These are phyloP conservation scores for Hyphodiscus hymeniophilus DNA, from an alignment of 495 filamentous ascomycete species.

Conservation along the genomic window DNA sequence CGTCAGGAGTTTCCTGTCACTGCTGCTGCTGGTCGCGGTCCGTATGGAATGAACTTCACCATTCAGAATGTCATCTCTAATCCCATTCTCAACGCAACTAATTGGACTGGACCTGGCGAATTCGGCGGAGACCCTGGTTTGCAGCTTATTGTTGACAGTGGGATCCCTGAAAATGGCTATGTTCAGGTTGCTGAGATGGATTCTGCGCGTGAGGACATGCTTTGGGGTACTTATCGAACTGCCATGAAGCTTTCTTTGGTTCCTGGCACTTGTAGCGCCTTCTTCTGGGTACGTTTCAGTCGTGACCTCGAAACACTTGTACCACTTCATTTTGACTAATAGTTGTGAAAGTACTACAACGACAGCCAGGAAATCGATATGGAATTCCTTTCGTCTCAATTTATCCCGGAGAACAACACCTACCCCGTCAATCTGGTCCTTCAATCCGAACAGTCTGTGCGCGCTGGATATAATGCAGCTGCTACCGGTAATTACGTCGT, in stretches of 20 bases:
- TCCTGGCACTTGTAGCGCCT: conserved; percentile 63
- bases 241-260: conserved; percentile 51
- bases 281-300: conserved; percentile 63
- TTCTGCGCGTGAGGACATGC: conserved; percentile 46
- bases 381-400: conserved; percentile 60
- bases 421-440: conserved; percentile 64
- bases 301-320: no score
- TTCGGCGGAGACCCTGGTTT: conserved; percentile 47
- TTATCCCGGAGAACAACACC: conserved; percentile 33
- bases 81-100: conserved; percentile 30
- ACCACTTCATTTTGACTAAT: no score
- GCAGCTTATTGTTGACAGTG: conserved; percentile 47
- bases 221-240: conserved; percentile 58
- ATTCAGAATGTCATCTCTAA: conserved; percentile 47
- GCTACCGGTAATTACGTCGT: conserved; percentile 44
- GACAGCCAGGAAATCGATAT: conserved; percentile 76
- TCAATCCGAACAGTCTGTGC: conserved; percentile 49
- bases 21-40: conserved; percentile 41
- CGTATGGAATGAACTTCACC: conserved; percentile 49
- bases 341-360: conserved; percentile 52
- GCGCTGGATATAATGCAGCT: conserved; percentile 47
- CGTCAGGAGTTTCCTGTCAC: conserved; percentile 57
- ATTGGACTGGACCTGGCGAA: conserved; percentile 30
- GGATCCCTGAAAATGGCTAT: conserved; percentile 34
- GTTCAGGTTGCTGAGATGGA: conserved; percentile 55